phyloP scores from a whole-genome alignment of 2,329 filamentous ascomycete species.

The Lachnellula occidentalis region DNA sequence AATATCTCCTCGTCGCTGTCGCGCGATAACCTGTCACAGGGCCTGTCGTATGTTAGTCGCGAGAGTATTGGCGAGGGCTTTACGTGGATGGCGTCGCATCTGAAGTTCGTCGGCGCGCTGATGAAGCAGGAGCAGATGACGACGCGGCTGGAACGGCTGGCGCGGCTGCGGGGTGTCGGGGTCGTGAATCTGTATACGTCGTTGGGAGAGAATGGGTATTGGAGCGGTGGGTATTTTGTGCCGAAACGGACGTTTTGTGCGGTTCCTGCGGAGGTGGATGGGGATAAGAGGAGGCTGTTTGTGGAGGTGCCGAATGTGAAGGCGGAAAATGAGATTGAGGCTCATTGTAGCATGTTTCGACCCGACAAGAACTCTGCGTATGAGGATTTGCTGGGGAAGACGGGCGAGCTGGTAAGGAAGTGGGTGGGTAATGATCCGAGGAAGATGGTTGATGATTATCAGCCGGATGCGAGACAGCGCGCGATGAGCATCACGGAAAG shows the following conservation, averaged over 20 bases:
- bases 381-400: conserved; percentile 15
- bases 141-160: conserved; percentile 58
- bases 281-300: conserved; percentile 12
- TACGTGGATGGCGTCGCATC: conserved; percentile 73
- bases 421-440: conserved; percentile 18
- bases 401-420: conserved; percentile 12
- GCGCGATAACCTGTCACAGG: conserved; percentile 20
- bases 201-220: conserved; percentile 65
- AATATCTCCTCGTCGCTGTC: conserved; percentile 28
- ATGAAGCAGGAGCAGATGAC: conserved; percentile 68
- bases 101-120: conserved; percentile 79
- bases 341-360: conserved; percentile 27
- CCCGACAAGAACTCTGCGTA: conserved; percentile 21
- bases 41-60: conserved; percentile 51
- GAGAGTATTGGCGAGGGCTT: conserved; percentile 63
- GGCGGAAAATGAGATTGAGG: conserved; percentile 24
- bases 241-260: conserved; percentile 76
- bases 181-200: conserved; percentile 73
- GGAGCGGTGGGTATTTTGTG: conserved; percentile 54
- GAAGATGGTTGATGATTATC: conserved; percentile 19
- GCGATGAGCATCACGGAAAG: conserved; percentile 13
- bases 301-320: conserved; percentile 17
- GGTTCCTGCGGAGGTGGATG: conserved; percentile 39
- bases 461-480: conserved; percentile 11
- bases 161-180: conserved; percentile 56